Conservation (phyloP, 768 basidiomycete genomes). For the Agrocybe chaxingu region DNA sequence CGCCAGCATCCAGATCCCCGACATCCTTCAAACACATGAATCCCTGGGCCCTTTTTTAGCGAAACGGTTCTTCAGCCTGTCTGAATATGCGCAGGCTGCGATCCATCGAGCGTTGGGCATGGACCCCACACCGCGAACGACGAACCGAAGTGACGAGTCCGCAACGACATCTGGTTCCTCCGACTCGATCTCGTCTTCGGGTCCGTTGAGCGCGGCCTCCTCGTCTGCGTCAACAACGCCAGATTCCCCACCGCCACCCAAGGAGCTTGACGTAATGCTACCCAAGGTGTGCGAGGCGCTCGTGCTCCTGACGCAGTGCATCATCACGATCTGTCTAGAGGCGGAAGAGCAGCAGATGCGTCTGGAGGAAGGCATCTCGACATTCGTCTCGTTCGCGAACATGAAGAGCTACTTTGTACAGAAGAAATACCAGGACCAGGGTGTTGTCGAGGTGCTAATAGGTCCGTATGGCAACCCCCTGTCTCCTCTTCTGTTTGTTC, state of each 20-base stretch:
- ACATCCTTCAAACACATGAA: constrained; percentile 34
- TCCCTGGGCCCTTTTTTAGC: constrained; percentile 58
- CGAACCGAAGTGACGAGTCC: not conserved
- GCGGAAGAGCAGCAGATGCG: constrained; percentile 34
- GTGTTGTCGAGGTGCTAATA: constrained; percentile 53
- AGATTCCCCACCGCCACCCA: constrained; percentile 23
- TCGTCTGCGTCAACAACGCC: constrained; percentile 11
- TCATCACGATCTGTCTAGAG: constrained; percentile 60
- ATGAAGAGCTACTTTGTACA: constrained; percentile 43
- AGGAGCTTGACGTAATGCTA: constrained; percentile 63
- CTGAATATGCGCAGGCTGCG: constrained; percentile 52
- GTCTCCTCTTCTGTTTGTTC: too few relatives aligned
- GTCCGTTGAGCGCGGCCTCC: constrained; percentile 3
- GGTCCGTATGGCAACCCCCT: constrained; percentile 36
- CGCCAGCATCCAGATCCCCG: constrained; percentile 24
- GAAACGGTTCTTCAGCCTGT: constrained; percentile 58
- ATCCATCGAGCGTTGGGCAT: constrained; percentile 45
- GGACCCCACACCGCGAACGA: constrained; percentile 10
- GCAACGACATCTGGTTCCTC: constrained; percentile 10
- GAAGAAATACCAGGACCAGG: constrained; percentile 36
- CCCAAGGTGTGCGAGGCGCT: constrained; percentile 81
- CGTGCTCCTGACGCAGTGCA: constrained; percentile 74
- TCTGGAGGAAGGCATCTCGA: constrained; percentile 15
- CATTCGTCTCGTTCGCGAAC: constrained; percentile 20
- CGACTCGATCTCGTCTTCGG: constrained; percentile 13